Evolutionary conservation across 129 eudicot genomes (phyloP).

Genomic region (Glebionis coronaria): DNA sequence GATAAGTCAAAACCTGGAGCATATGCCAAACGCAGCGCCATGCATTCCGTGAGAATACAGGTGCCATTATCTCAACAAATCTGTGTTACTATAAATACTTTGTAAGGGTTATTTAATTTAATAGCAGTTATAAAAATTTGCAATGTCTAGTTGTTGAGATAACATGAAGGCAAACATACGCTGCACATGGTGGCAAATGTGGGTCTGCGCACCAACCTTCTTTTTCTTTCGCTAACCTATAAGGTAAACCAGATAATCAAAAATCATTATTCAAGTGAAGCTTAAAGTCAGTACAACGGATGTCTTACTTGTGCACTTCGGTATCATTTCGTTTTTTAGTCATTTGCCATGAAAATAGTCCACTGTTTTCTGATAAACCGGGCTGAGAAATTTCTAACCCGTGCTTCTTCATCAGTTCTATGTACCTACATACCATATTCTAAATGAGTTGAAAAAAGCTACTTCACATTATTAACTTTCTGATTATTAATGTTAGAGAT

Average conservation of each 20-base stretch:
- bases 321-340: slow-evolving; percentile 53
- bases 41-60: slow-evolving; percentile 79
- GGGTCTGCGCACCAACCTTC: slow-evolving; percentile 81
- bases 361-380: slow-evolving; percentile 59
- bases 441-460: background rate
- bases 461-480: background rate
- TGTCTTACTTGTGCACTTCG: slow-evolving; percentile 79
- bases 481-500: background rate
- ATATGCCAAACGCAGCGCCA: slow-evolving; percentile 97
- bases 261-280: background rate
- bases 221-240: slow-evolving; percentile 66
- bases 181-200: slow-evolving; percentile 87
- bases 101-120: background rate
- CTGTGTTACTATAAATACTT: slow-evolving; percentile 29
- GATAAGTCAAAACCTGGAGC: slow-evolving; percentile 54
- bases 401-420: slow-evolving; percentile 55
- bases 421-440: slow-evolving; percentile 43
- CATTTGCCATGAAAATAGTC: slow-evolving; percentile 71
- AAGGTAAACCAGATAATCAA: slow-evolving; percentile 7
- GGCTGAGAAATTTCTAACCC: slow-evolving; percentile 89
- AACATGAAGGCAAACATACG: slow-evolving; percentile 46
- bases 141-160: background rate
- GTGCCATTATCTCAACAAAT: slow-evolving; percentile 92
- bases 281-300: slow-evolving; percentile 3
- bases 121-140: slow-evolving; percentile 11